Evolutionary conservation across 2,329 filamentous ascomycete genomes (phyloP).

Genomic region (Eurotiales sp.): DNA sequence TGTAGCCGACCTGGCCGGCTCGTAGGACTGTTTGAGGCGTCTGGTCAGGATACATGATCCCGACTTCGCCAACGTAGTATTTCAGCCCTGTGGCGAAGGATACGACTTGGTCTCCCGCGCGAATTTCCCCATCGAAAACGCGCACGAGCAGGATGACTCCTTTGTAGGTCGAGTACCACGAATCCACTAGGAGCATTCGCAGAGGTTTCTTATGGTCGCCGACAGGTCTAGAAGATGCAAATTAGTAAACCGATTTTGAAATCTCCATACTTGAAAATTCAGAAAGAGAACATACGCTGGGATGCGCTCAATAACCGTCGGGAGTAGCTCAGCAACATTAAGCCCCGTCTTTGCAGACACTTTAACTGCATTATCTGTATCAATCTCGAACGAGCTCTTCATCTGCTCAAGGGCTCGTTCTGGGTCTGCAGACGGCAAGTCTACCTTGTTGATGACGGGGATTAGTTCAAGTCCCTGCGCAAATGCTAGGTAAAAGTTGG

Average conservation of each 20-base stretch:
- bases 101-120: conserved; percentile 76
- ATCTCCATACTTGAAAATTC: not conserved
- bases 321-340: conserved; percentile 79
- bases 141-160: conserved; percentile 89
- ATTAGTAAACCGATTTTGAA: not conserved
- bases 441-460: conserved; percentile 95
- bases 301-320: conserved; percentile 78
- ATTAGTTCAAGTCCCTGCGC: conserved; percentile 81
- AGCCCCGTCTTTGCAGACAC: conserved; percentile 93
- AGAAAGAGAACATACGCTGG: conserved; percentile 52
- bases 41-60: conserved; percentile 89
- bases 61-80: conserved; percentile 93
- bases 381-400: conserved; percentile 79
- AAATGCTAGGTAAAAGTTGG: conserved; percentile 97
- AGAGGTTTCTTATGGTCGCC: conserved; percentile 71
- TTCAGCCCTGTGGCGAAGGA: conserved; percentile 85
- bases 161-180: conserved; percentile 96
- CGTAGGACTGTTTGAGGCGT: conserved; percentile 75
- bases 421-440: conserved; percentile 85
- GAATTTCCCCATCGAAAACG: conserved; percentile 82
- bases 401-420: conserved; percentile 82
- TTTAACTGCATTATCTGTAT: conserved; percentile 67
- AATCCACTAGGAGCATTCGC: conserved; percentile 86
- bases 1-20: conserved; percentile 92
- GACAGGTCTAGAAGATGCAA: conserved; percentile 49